Evolutionary conservation across 2,329 filamentous ascomycete species (phyloP), one percentile per base, ranked within the genome.

Genomic region (Zasmidium citrigriseum): DNA sequence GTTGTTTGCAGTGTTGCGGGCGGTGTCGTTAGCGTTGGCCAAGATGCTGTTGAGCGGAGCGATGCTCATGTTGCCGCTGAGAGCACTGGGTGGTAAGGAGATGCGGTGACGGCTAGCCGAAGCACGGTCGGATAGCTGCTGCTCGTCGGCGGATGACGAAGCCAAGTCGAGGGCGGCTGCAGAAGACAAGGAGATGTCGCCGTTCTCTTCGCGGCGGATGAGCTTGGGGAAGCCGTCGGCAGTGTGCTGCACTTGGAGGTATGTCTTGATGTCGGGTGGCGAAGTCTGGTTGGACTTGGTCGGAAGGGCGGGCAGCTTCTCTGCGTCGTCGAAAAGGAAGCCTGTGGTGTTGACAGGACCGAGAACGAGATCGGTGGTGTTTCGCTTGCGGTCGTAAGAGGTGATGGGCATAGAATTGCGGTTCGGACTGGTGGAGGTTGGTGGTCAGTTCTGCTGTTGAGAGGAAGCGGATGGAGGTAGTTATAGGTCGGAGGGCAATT

Each of bases 371-470:
- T 80, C 78, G 45, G 78, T 60, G 72, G 66, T 82, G 64, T 88
- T 86, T 70, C 89, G 86, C 67, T 86, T 77, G 55, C 88, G 84
- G 65, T 88, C 85, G 64, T 87, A 85, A 60, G 84, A 83, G 49
- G 89, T 91, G 52, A 93, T 89, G 27, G 93, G 93, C 89, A 97
- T 93, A 3, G 93, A 97, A 76, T 96, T 96, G 64, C 93, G 89
- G 73, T 96, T 96, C 60, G 88, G 82, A 66, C 91, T 96, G 67
- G 21, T 51, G 54, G 53, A 67, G 63, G 57, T 34, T 57, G 62
- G 59, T 58, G 52, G 58, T 71, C 60, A 69, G 66, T 59, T 62
- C 24, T 50, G 46, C 52, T 46, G 22, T 41, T 52, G 14, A 27
- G 38, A 10, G 29, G 44, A 44, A 41, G 46, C 22, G 16, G 54